A percentile compares a stretch with the other conserved stretches of the same genome.
These are phyloP conservation scores for Calonectria montana DNA, from an alignment of 2,329 filamentous ascomycete genomes.

Conservation along the genomic window DNA sequence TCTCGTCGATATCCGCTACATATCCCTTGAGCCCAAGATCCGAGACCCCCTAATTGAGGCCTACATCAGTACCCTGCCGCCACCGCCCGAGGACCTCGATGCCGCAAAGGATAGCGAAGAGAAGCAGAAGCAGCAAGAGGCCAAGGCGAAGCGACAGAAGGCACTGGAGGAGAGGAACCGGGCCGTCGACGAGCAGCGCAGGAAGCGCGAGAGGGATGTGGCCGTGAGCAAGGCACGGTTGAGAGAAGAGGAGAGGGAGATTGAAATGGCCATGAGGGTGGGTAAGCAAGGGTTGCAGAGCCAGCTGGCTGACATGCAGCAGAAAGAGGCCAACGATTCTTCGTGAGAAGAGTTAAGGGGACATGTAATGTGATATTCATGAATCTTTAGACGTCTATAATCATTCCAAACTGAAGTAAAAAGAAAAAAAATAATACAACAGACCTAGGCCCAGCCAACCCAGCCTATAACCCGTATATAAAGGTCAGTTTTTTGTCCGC, in stretches of 20 bases:
- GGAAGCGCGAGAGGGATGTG: slow-evolving; percentile 68
- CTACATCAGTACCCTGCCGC: slow-evolving; percentile 72
- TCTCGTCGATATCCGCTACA: slow-evolving; percentile 75
- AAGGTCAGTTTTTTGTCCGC: slow-evolving; percentile 44
- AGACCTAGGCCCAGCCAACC: neutral
- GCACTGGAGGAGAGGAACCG: slow-evolving; percentile 75
- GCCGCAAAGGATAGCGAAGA: slow-evolving; percentile 63
- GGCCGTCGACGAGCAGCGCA: slow-evolving; percentile 72
- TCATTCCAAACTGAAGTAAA: neutral
- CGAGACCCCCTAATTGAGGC: slow-evolving; percentile 75
- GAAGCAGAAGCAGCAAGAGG: slow-evolving; percentile 60
- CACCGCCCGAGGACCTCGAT: slow-evolving; percentile 61
- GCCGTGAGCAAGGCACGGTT: slow-evolving; percentile 70
- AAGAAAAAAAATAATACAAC: neutral
- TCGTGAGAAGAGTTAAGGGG: slow-evolving; percentile 16
- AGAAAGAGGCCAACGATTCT: slow-evolving; percentile 32
- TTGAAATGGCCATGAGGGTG: slow-evolving; percentile 76
- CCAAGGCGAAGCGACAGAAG: slow-evolving; percentile 69
- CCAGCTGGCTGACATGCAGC: slow-evolving; percentile 60
- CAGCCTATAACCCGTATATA: slow-evolving; percentile 38
- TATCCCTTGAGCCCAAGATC: slow-evolving; percentile 70
- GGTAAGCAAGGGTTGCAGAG: slow-evolving; percentile 73
- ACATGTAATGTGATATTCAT: slow-evolving; percentile 21
- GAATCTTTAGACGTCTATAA: slow-evolving; percentile 8
- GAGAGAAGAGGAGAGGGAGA: slow-evolving; percentile 74